phyloP scores from a whole-genome alignment of 805 yeast genomes.

The Metschnikowia peoriensis region DNA sequence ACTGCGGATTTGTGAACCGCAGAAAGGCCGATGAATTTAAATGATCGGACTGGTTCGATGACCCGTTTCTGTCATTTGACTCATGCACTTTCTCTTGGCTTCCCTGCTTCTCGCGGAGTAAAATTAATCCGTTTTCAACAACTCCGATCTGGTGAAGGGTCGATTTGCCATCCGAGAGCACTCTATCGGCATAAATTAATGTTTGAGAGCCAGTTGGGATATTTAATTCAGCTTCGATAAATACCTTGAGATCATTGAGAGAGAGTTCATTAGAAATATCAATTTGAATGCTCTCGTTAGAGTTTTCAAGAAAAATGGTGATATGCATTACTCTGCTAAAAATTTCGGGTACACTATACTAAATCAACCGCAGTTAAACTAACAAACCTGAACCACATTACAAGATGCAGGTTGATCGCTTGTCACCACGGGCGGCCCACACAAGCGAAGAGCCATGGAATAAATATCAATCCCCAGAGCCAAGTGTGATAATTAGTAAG shows the following conservation, averaged over 20 bases:
- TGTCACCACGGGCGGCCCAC: neutral
- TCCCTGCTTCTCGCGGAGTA: slow-evolving; percentile 27
- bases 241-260: slow-evolving; percentile 67
- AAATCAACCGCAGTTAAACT: neutral
- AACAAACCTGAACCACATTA: neutral
- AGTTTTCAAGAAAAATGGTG: slow-evolving; percentile 20
- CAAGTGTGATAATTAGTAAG: neutral
- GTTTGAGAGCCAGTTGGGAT: slow-evolving; percentile 47
- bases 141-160: slow-evolving; percentile 49
- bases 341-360: neutral
- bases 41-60: neutral
- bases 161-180: slow-evolving; percentile 31
- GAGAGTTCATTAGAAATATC: slow-evolving; percentile 68
- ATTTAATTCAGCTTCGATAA: slow-evolving; percentile 66
- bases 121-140: slow-evolving; percentile 58
- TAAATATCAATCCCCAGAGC: neutral
- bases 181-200: slow-evolving; percentile 47
- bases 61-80: neutral
- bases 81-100: neutral
- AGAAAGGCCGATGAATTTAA: neutral
- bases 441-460: too few species aligned
- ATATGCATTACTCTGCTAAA: slow-evolving; percentile 9
- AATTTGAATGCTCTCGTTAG: slow-evolving; percentile 35
- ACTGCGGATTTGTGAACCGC: neutral
- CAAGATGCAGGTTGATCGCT: slow-evolving; percentile 4